A percentile compares a stretch with the other conserved stretches of the same genome.
Conservation (phyloP, 2,329 filamentous ascomycete species). For the Verticillium zaregamsianum region DNA sequence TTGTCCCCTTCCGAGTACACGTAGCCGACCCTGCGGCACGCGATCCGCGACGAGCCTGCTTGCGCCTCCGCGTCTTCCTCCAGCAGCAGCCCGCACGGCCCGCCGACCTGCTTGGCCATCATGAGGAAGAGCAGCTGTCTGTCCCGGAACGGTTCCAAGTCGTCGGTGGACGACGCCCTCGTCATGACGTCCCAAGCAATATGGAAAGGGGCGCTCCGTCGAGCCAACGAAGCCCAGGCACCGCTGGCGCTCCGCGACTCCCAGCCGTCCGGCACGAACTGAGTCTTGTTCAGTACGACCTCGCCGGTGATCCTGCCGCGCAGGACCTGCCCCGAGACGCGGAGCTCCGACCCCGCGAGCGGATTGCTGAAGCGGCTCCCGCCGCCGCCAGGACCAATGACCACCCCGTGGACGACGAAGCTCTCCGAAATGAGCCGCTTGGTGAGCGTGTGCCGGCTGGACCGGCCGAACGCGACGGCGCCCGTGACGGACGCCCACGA, state of each 20-base stretch:
- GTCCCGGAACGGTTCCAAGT: neutral
- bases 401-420: neutral
- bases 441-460: neutral
- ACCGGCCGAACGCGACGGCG: neutral
- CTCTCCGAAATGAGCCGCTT: neutral
- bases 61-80: neutral
- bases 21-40: neutral
- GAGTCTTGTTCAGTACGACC: neutral
- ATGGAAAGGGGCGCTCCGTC: neutral
- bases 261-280: neutral
- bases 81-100: neutral
- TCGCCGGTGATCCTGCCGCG: neutral
- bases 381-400: neutral
- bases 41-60: neutral
- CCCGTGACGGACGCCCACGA: conserved; percentile 4
- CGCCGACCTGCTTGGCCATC: neutral
- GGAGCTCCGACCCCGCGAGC: neutral
- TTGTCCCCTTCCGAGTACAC: neutral
- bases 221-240: neutral
- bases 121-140: neutral
- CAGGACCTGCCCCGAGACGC: neutral
- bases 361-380: neutral
- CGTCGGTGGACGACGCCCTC: neutral
- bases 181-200: neutral
- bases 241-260: neutral